Percentiles rank a stretch among this genome's conserved stretches.
Conservation (phyloP, 2,329 filamentous ascomycete genomes). For the Didymella exigua region DNA sequence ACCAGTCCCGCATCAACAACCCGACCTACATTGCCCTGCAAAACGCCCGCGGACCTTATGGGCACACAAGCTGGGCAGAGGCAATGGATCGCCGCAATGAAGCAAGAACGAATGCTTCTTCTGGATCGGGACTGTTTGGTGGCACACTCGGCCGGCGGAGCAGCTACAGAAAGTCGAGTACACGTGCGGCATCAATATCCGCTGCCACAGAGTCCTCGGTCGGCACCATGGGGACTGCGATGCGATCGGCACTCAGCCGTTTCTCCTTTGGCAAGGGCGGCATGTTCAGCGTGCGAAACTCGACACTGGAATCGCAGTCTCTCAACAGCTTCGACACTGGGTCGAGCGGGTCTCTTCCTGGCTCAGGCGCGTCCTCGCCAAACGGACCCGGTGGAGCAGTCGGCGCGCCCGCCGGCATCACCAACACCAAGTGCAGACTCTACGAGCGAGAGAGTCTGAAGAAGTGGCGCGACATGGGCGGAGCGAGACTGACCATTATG, state of each 20-base stretch:
- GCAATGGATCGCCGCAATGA: conserved; percentile 59
- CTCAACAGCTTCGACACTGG: conserved; percentile 57
- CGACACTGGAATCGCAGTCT: conserved; percentile 68
- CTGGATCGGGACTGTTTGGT: conserved; percentile 56
- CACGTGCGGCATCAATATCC: conserved; percentile 60
- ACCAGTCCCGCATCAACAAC: conserved; percentile 88
- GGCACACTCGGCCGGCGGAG: conserved; percentile 58
- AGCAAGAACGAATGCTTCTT: conserved; percentile 44
- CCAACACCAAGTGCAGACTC: conserved; percentile 83
- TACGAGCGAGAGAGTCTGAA: conserved; percentile 75
- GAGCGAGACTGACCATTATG: conserved; percentile 81
- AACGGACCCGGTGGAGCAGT: conserved; percentile 28
- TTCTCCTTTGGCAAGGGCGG: conserved; percentile 71
- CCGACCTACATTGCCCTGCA: conserved; percentile 82
- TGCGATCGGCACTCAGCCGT: conserved; percentile 72
- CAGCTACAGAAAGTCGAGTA: conserved; percentile 60
- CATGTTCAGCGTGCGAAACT: conserved; percentile 82
- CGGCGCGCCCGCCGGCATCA: conserved; percentile 66
- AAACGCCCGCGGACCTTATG: conserved; percentile 68
- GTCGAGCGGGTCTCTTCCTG: conserved; percentile 52
- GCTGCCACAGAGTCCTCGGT: conserved; percentile 76
- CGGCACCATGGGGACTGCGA: conserved; percentile 77
- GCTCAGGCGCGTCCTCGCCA: conserved; percentile 44
- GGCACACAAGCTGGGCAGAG: conserved; percentile 54
- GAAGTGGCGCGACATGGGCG: conserved; percentile 92